Conservation (phyloP, 352 stramenopile genomes). For the Globisporangium viniferum region DNA sequence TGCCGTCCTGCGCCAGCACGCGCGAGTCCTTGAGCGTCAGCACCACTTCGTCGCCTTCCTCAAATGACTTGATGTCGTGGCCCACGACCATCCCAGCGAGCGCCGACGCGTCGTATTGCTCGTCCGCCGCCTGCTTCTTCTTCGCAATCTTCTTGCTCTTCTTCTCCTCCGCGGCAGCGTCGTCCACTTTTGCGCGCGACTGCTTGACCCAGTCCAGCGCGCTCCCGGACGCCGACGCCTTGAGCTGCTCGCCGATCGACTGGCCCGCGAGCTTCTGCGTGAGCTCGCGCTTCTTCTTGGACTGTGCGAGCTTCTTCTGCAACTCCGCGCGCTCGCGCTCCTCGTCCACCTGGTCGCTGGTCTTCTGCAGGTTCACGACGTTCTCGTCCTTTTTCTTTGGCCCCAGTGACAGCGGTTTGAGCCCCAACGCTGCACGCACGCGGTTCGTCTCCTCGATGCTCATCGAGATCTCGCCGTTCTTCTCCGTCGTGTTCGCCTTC, state of each 20-base stretch:
- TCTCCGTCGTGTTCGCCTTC: conserved; percentile 38
- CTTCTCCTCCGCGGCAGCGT: background rate
- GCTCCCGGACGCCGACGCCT: conserved; percentile 24
- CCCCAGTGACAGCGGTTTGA: conserved; percentile 67
- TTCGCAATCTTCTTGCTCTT: conserved; percentile 11
- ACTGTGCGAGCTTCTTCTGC: conserved; percentile 59
- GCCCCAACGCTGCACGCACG: conserved; percentile 56
- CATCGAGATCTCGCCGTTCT: conserved; percentile 79
- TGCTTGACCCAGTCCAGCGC: conserved; percentile 79
- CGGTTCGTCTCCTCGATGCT: conserved; percentile 84
- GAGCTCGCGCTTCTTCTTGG: conserved; percentile 65
- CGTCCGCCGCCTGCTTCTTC: conserved; percentile 15
- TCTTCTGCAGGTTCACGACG: conserved; percentile 71
- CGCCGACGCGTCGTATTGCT: conserved; percentile 63
- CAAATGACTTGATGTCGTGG: conserved; percentile 86
- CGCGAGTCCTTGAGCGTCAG: conserved; percentile 92
- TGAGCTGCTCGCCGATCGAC: conserved; percentile 73
- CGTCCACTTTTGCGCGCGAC: conserved; percentile 23
- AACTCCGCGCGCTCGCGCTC: conserved; percentile 48
- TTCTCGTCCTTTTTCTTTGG: conserved; percentile 43
- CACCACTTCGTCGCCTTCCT: conserved; percentile 90
- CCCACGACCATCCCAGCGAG: conserved; percentile 89
- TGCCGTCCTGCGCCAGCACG: conserved; percentile 80
- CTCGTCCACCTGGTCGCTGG: conserved; percentile 41
- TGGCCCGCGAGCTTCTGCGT: conserved; percentile 65